Evolutionary conservation across 2,329 filamentous ascomycete genomes (phyloP).

Genomic region (Clarireedia homoeocarpa): DNA sequence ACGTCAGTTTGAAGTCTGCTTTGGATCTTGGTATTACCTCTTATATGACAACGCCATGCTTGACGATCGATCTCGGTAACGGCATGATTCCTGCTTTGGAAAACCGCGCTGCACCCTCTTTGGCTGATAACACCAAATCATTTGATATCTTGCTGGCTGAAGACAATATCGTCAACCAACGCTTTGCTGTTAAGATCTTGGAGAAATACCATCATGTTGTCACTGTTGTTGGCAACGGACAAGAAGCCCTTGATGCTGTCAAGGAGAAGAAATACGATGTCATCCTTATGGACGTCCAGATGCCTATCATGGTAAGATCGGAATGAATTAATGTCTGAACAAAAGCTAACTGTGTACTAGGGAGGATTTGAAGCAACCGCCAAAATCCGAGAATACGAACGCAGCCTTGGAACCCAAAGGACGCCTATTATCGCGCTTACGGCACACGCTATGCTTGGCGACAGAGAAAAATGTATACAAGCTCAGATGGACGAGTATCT

Average conservation of each 20-base stretch:
- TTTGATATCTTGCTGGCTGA: slow-evolving; percentile 94
- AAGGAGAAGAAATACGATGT: slow-evolving; percentile 91
- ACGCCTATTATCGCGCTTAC: slow-evolving; percentile 96
- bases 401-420: slow-evolving; percentile 67
- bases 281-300: slow-evolving; percentile 98
- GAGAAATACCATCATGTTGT: slow-evolving; percentile 94
- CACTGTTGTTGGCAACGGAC: slow-evolving; percentile 88
- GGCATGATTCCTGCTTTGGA: slow-evolving; percentile 94
- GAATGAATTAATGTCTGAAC: background rate
- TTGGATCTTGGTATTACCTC: slow-evolving; percentile 95
- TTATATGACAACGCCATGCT: slow-evolving; percentile 96
- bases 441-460: slow-evolving; percentile 96
- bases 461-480: slow-evolving; percentile 95
- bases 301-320: slow-evolving; percentile 86
- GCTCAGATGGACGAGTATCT: slow-evolving; percentile 99
- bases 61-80: slow-evolving; percentile 89
- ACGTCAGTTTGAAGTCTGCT: slow-evolving; percentile 87
- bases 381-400: slow-evolving; percentile 94
- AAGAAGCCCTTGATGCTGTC: slow-evolving; percentile 87
- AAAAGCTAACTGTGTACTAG: slow-evolving; percentile 40
- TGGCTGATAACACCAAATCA: slow-evolving; percentile 89
- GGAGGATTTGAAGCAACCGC: slow-evolving; percentile 95
- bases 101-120: slow-evolving; percentile 81
- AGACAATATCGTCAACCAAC: slow-evolving; percentile 96
- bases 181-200: slow-evolving; percentile 90